Conservation (phyloP, 768 basidiomycete species). For the Pleurotus cornucopiae region DNA sequence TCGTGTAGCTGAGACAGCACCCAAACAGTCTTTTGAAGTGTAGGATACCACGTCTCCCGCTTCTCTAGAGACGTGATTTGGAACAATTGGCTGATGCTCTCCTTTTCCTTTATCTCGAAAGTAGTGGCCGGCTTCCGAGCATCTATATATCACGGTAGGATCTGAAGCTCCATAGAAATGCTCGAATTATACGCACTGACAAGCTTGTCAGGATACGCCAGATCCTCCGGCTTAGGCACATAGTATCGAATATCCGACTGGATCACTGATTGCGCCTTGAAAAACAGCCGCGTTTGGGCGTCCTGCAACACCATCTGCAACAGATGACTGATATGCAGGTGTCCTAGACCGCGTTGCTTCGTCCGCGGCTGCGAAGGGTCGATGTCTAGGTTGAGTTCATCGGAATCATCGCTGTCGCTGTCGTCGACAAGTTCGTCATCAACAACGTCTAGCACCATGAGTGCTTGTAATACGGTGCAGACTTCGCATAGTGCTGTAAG, state of each 20-base stretch:
- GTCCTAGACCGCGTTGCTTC: constrained; percentile 39
- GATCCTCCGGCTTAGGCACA: constrained; percentile 69
- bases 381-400: constrained; percentile 36
- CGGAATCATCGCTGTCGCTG: constrained; percentile 20
- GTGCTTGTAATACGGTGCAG: constrained; percentile 91
- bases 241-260: constrained; percentile 87
- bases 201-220: constrained; percentile 85
- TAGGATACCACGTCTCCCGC: constrained; percentile 90
- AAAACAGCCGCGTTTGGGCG: constrained; percentile 92
- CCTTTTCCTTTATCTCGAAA: constrained; percentile 58
- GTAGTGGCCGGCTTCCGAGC: constrained; percentile 39
- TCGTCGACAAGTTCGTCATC: constrained; percentile 21
- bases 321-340: constrained; percentile 76
- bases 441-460: constrained; percentile 88
- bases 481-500: constrained; percentile 89
- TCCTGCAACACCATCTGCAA: constrained; percentile 92
- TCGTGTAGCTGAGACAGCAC: constrained; percentile 86
- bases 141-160: constrained; percentile 23
- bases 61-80: constrained; percentile 65
- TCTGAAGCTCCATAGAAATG: constrained; percentile 3
- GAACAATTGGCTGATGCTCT: constrained; percentile 66
- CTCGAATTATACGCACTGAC: constrained; percentile 42
- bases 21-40: constrained; percentile 85
- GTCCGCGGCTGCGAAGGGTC: constrained; percentile 21
- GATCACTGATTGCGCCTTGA: constrained; percentile 91